These are phyloP conservation scores for Penicillium sp. DNA, from an alignment of 2,329 filamentous ascomycete genomes.

Conservation along the genomic window DNA sequence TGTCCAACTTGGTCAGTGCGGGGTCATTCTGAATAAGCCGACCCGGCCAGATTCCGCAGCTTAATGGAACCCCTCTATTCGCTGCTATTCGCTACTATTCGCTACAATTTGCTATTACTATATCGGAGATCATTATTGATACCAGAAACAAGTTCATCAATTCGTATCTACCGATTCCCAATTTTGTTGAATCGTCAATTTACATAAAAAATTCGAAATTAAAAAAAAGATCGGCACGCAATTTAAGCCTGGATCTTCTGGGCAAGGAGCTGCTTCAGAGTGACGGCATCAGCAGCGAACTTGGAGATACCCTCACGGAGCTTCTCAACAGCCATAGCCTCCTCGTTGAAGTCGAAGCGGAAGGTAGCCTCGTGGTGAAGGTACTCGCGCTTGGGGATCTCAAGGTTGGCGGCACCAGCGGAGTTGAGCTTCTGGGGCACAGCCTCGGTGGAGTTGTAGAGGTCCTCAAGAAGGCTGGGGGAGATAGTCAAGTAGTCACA, in stretches of 20 bases:
- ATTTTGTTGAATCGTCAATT: constrained; percentile 26
- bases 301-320: constrained; percentile 98
- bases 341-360: constrained; percentile 99
- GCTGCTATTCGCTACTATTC: no score
- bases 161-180: constrained; percentile 30
- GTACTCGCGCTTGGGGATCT: constrained; percentile 87
- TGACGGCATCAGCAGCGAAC: constrained; percentile 93
- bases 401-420: constrained; percentile 60
- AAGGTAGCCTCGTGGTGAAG: constrained; percentile 84
- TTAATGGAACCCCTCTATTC: constrained; percentile 10
- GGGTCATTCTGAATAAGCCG: constrained; percentile 26
- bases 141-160: constrained; percentile 25
- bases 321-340: constrained; percentile 99
- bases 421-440: constrained; percentile 94
- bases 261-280: constrained; percentile 88
- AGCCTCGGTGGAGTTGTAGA: constrained; percentile 75
- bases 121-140: no score
- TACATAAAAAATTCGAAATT: constrained; percentile 21
- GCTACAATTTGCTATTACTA: no score
- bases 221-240: constrained; percentile 2
- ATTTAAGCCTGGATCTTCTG: constrained; percentile 67
- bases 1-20: constrained; percentile 16
- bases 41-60: constrained; percentile 18
- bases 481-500: constrained; percentile 99
- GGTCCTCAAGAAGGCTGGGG: constrained; percentile 91